Evolutionary conservation across 2,329 filamentous ascomycete species (phyloP).

Genomic region (Xylariales sp.): DNA sequence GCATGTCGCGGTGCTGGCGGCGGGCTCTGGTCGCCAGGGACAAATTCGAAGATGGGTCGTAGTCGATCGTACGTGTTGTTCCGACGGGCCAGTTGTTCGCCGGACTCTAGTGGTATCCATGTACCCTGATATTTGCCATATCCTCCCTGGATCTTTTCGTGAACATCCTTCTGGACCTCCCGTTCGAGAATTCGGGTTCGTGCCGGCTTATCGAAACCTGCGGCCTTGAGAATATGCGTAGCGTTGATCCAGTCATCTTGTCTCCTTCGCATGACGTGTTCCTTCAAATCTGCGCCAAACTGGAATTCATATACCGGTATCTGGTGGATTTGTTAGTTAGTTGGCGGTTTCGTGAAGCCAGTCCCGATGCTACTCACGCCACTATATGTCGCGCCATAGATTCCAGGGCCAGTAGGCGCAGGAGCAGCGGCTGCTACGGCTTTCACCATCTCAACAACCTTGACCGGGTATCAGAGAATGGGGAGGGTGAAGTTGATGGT

Average conservation of each 20-base stretch:
- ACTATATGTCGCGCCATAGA: slow-evolving; percentile 67
- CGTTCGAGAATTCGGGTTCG: slow-evolving; percentile 91
- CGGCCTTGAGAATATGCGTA: slow-evolving; percentile 97
- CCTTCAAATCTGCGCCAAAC: slow-evolving; percentile 69
- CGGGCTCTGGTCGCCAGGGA: slow-evolving; percentile 78
- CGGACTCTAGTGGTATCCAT: slow-evolving; percentile 87
- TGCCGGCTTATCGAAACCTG: slow-evolving; percentile 94
- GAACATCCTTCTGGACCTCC: slow-evolving; percentile 92
- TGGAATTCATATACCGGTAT: slow-evolving; percentile 94
- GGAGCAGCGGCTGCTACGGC: slow-evolving; percentile 23
- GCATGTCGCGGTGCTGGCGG: slow-evolving; percentile 92
- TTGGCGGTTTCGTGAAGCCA: too few relatives aligned
- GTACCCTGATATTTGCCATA: slow-evolving; percentile 99
- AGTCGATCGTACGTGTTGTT: slow-evolving; percentile 84
- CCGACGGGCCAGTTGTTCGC: slow-evolving; percentile 75
- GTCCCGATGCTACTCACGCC: slow-evolving; percentile 48
- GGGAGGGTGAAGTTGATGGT: too few relatives aligned
- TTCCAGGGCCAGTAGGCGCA: slow-evolving; percentile 36
- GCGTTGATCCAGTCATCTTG: slow-evolving; percentile 98
- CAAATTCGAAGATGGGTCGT: slow-evolving; percentile 82
- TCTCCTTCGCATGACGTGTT: slow-evolving; percentile 93
- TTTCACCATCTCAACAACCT: slow-evolving; percentile 43
- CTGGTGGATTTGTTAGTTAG: slow-evolving; percentile 42
- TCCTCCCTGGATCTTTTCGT: slow-evolving; percentile 97
- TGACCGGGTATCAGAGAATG: too few relatives aligned